phyloP scores from a whole-genome alignment of 805 yeast species.

The Alloascoidea hylecoeti region DNA sequence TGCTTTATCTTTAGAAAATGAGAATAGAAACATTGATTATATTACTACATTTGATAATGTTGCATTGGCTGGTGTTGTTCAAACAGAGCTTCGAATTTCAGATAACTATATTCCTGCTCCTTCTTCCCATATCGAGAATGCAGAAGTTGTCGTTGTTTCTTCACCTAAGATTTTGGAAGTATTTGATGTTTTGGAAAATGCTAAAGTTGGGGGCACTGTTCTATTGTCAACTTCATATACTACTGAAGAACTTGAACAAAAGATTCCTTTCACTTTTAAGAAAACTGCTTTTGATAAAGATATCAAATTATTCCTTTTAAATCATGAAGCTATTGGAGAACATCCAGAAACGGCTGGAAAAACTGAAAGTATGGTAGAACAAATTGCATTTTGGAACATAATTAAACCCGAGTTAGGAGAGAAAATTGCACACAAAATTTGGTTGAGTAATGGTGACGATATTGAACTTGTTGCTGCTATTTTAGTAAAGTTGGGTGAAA shows the following conservation, averaged over 20 bases:
- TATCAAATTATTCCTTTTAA: conserved; percentile 41
- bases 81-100: conserved; percentile 40
- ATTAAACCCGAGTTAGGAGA: conserved; percentile 49
- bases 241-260: conserved; percentile 16
- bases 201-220: conserved; percentile 40
- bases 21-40: conserved; percentile 33
- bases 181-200: conserved; percentile 49
- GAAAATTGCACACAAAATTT: conserved; percentile 60
- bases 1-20: conserved; percentile 46
- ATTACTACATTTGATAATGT: conserved; percentile 62
- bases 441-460: conserved; percentile 70
- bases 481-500: conserved; percentile 22
- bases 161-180: conserved; percentile 35
- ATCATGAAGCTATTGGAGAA: conserved; percentile 48
- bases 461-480: conserved; percentile 62
- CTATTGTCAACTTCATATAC: conserved; percentile 25
- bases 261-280: conserved; percentile 18
- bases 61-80: conserved; percentile 60
- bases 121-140: conserved; percentile 29
- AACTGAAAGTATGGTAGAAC: conserved; percentile 58
- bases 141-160: conserved; percentile 55
- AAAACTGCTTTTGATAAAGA: conserved; percentile 33
- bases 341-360: conserved; percentile 65
- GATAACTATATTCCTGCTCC: conserved; percentile 16
- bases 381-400: conserved; percentile 68